Conservation (phyloP, 805 yeast genomes). For the Saturnispora diversa region DNA sequence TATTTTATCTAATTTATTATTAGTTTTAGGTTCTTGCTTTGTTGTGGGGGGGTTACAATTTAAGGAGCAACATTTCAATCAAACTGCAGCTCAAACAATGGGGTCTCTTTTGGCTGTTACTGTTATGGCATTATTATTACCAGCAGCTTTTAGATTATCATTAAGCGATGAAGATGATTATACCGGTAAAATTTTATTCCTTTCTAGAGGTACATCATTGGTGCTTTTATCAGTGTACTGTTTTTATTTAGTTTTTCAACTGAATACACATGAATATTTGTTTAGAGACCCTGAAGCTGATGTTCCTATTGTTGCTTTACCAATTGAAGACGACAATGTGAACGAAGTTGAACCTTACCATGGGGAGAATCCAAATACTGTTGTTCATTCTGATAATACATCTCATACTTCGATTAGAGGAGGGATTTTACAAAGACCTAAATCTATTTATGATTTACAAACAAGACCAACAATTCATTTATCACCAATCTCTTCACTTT, state of each 20-base stretch:
- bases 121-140: conserved; percentile 79
- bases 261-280: conserved; percentile 71
- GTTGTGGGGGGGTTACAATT: conserved; percentile 86
- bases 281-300: conserved; percentile 43
- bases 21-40: conserved; percentile 94
- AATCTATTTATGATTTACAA: conserved; percentile 25
- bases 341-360: conserved; percentile 1
- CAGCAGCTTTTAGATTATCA: conserved; percentile 92
- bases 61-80: conserved; percentile 81
- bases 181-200: conserved; percentile 45
- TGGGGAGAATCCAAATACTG: neutral
- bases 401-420: conserved; percentile 18
- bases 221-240: conserved; percentile 70
- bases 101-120: conserved; percentile 86
- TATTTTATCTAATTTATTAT: conserved; percentile 74
- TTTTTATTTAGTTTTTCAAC: conserved; percentile 77
- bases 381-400: no score
- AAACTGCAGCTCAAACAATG: conserved; percentile 98
- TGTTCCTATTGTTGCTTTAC: conserved; percentile 24
- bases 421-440: conserved; percentile 25
- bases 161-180: conserved; percentile 36
- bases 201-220: conserved; percentile 81
- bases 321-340: conserved; percentile 1
- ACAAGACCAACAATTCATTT: conserved; percentile 33
- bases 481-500: conserved; percentile 45